Evolutionary conservation across 306 rosid species (phyloP).

Genomic region (Cyamopsis tetragonoloba): DNA sequence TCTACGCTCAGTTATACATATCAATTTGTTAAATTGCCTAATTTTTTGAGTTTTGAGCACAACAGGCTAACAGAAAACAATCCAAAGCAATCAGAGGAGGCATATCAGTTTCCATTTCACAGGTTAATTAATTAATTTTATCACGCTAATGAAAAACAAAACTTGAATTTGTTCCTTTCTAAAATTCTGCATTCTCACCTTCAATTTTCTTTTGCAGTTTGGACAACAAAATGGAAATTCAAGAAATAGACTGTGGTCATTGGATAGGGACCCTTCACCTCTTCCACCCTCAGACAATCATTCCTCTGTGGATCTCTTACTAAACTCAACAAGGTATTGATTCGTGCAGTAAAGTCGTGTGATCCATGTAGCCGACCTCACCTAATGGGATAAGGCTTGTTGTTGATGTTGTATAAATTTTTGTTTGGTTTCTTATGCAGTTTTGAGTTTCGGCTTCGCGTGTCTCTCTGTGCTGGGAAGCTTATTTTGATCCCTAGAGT

Average conservation of each 20-base stretch:
- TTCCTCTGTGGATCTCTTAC: conserved; percentile 52
- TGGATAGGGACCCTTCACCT: conserved; percentile 53
- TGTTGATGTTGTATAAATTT: too few species aligned
- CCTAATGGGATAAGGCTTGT: too few species aligned
- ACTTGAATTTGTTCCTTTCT: background rate
- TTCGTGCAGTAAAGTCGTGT: too few species aligned
- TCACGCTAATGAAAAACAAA: background rate
- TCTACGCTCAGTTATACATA: background rate
- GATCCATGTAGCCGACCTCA: too few species aligned
- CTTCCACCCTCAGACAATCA: conserved; percentile 48
- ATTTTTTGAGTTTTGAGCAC: background rate
- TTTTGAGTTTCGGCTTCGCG: conserved; percentile 57
- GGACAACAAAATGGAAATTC: conserved; percentile 51
- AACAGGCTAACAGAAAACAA: conserved; percentile 48
- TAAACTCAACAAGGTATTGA: conserved; percentile 53
- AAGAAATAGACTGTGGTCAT: conserved; percentile 51
- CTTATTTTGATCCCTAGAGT: conserved; percentile 44
- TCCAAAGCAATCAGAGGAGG: conserved; percentile 61
- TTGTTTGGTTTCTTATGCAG: conserved; percentile 31
- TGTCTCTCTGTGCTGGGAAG: conserved; percentile 51
- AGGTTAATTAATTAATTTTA: conserved; percentile 44
- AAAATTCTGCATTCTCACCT: background rate
- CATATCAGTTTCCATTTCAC: conserved; percentile 50
- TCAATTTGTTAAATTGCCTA: background rate
- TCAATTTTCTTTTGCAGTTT: conserved; percentile 35